Evolutionary conservation across 2,329 filamentous ascomycete genomes (phyloP), one percentile per base, ranked within the genome.

Genomic region (Aspergillus chevalieri): DNA sequence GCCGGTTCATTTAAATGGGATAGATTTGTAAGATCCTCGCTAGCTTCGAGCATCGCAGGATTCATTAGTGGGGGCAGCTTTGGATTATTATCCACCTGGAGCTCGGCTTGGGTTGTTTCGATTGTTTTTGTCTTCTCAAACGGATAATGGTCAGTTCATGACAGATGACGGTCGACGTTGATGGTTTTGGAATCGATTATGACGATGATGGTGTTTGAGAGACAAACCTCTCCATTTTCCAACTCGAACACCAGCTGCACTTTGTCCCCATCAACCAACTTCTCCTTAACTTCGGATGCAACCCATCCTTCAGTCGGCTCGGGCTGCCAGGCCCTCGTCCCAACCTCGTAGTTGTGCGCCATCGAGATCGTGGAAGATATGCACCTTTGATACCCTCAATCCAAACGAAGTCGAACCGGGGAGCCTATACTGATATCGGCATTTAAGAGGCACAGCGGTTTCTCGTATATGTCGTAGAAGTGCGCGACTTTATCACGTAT

Each of bases 1-100:
- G 93, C 93, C 66, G 93, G 93, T 72, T 98, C 93, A 75, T 98
- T 98, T 55, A 98, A 76, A 82, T 98, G 91, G 60, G 93, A 98
- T 58, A 98, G 73, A 70, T 95, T 97, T 57, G 93, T 98, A 63
- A 98, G 75, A 72, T 98, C 93, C 74, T 98, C 93, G 75, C 91
- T 96, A 61, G 93, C 93, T 80, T 98, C 93, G 59, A 98, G 86
- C 83, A 97, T 94, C 47, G 92, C 82, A 58, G 93, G 93, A 71
- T 98, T 98, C 90, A 97, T 97, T 62, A 98, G 74, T 46, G 93
- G 93, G 44, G 93, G 93, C 56, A 98, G 78, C 50, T 83, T 83
- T 47, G 85, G 75, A 72, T 91, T 85, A 65, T 84, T 87, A 67
- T 85, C 85, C 64, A 85, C 83, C 69, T 87, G 82, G 57, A 98